A percentile compares a stretch with the other conserved stretches of the same genome.
Conservation (phyloP, 495 filamentous ascomycete species). For the Neurospora sp. region DNA sequence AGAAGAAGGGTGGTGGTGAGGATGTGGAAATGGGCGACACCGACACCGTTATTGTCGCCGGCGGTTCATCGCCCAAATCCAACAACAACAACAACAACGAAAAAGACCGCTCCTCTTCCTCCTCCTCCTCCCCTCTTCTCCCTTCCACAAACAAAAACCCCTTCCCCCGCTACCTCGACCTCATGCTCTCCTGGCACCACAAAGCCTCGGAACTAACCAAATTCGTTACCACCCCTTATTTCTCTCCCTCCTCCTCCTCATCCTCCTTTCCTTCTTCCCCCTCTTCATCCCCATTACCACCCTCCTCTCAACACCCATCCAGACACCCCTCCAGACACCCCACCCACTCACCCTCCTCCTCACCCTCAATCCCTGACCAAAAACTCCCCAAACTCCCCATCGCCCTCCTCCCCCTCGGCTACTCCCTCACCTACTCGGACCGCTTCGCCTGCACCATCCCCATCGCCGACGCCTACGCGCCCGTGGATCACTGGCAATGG, state of each 20-base stretch:
- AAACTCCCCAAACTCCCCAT: conserved; percentile 38
- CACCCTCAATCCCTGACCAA: not conserved
- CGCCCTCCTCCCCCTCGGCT: conserved; percentile 59
- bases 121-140: not conserved
- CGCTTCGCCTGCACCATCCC: conserved; percentile 59
- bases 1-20: conserved; percentile 7
- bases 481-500: conserved; percentile 96
- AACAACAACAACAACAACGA: not conserved
- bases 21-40: not conserved
- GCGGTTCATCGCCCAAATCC: not conserved
- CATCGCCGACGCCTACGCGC: conserved; percentile 66
- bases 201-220: conserved; percentile 54
- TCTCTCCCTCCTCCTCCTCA: not conserved
- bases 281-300: not conserved
- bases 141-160: conserved; percentile 19
- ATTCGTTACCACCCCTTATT: conserved; percentile 42
- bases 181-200: conserved; percentile 62
- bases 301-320: too few relatives aligned
- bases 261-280: too few relatives aligned
- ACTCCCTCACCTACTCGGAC: conserved; percentile 67
- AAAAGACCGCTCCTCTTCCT: not conserved
- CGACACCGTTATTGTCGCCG: not conserved
- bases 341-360: not conserved
- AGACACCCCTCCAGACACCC: not conserved
- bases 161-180: conserved; percentile 54